Evolutionary conservation across 495 filamentous ascomycete genomes (phyloP), one percentile per base, ranked within the genome.

Genomic region (Trichoderma orchidacearum): DNA sequence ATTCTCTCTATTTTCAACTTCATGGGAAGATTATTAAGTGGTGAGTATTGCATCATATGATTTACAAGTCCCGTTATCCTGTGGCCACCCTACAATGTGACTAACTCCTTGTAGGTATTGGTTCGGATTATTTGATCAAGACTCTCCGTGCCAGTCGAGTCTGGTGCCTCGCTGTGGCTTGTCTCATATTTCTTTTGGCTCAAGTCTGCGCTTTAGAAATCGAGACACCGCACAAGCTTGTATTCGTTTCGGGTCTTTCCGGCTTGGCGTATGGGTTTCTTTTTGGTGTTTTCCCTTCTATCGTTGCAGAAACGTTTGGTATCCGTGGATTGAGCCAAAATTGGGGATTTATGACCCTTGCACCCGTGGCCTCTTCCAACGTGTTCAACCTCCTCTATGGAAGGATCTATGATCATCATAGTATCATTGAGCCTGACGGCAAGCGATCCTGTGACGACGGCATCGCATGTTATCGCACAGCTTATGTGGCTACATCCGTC

Each of bases 261-360:
- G 93, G 93, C 12, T 74, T 97, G 6, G 93, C 83, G 5, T 98
- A 98, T 71, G 93, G 93, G 0, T 89, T 95, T 62, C 77, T 97
- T 2, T 97, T 96, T 64, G 93, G 94, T 61, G 90, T 95, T 54
- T 96, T 87, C 71, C 94, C 93, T 8, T 87, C 94, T 0, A 81
- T 98, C 51, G 85, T 90, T 3, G 87, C 91, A 12, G 91, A 97
- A 64, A 83, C 86, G 3, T 98, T 98, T 66, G 93, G 94, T 28
- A 83, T 96, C 34, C 75, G 81, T 58, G 91, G 93, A n/a, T 75
- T 98, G 18, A 85, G 80, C 61, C 85, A 88, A 67, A 95, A 95
- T 68, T 98, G 92, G 89, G 93, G 93, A 30, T 85, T 83, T 61
- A 95, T 98, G 86, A 96, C 87, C 0, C 71, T 97, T 17, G 81